Evolutionary conservation across 2,329 filamentous ascomycete species (phyloP), one percentile per base, ranked within the genome.

Genomic region (Ramichloridium luteum): DNA sequence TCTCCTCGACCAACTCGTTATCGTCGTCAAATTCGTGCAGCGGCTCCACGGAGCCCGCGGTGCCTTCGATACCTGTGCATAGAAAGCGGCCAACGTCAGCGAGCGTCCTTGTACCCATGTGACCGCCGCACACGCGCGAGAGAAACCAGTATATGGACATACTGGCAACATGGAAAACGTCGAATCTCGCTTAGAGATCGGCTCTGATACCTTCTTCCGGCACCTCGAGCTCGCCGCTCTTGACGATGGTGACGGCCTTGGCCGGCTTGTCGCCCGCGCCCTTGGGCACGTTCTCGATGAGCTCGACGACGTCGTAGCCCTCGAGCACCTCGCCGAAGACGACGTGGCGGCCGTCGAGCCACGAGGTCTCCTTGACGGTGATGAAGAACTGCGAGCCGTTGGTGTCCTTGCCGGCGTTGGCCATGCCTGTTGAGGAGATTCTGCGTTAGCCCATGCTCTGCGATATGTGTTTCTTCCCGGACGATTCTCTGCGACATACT

Each of bases 381-480:
- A 90, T 86, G 70, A 90, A 90, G 69, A 90, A 90, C 58, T 90
- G 82, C 37, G 78, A 84, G 55, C 82, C 81, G 56, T 86, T 86
- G 67, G 82, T 90, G 61, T 90, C 80, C 59, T 75, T 72, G 59
- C 81, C 81, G 39, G 80, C 73, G 63, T 86, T 86, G 60, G 80
- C 82, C 82, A 84, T 90, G 61, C 79, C 71, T 66, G 51, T 17
- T 12, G 20, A 20, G n/a, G 6, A 26, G 12, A 16, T 20, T 16
- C 12, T 8, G 5, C 23, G 16, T 20, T 12, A 26, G 3, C 16
- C 18, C 29, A 16, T 31, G 11, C 5, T 20, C 16, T 10, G n/a
- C n/a, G n/a, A n/a, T n/a, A n/a, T n/a, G n/a, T n/a, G n/a, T n/a
- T 20, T 14, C n/a, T n/a, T n/a, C n/a, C n/a, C n/a, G n/a, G n/a